phyloP scores from a whole-genome alignment of 2,329 filamentous ascomycete genomes.

The Nemania sp. region DNA sequence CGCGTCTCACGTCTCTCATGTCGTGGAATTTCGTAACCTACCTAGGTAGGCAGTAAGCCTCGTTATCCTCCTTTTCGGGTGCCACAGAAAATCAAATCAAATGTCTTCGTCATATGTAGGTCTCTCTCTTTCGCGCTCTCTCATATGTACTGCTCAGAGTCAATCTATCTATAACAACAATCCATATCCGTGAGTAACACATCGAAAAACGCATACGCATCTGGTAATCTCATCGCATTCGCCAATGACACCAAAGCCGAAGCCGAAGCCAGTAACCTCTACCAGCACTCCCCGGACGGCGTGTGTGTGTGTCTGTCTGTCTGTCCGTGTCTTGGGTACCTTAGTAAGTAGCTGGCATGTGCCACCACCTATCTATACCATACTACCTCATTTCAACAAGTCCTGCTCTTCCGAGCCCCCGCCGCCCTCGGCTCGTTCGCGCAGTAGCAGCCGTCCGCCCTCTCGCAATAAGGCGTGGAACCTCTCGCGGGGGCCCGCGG shows the following conservation, averaged over 20 bases:
- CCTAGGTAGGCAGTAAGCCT: no score
- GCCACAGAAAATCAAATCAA: no score
- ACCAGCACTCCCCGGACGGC: no score
- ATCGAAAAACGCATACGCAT: background rate
- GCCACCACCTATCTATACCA: no score
- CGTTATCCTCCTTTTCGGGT: no score
- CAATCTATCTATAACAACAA: background rate
- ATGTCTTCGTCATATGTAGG: background rate
- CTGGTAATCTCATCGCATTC: background rate
- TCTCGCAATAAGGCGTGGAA: conserved; percentile 55
- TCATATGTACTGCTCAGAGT: background rate
- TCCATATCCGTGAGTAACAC: background rate
- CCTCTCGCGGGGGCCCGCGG: conserved; percentile 44
- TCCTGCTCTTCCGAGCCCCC: background rate
- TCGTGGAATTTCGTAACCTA: no score
- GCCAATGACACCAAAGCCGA: background rate
- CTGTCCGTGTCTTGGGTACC: no score
- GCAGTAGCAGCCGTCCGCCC: conserved; percentile 48
- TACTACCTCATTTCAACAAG: no score
- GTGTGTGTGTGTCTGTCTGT: no score
- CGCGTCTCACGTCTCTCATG: no score
- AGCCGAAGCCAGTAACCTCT: background rate
- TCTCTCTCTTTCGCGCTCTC: background rate
- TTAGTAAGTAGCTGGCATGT: no score
- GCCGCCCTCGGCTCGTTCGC: background rate